Conservation (phyloP, 2,329 filamentous ascomycete genomes). For the Phyllosticta citrichinensis region DNA sequence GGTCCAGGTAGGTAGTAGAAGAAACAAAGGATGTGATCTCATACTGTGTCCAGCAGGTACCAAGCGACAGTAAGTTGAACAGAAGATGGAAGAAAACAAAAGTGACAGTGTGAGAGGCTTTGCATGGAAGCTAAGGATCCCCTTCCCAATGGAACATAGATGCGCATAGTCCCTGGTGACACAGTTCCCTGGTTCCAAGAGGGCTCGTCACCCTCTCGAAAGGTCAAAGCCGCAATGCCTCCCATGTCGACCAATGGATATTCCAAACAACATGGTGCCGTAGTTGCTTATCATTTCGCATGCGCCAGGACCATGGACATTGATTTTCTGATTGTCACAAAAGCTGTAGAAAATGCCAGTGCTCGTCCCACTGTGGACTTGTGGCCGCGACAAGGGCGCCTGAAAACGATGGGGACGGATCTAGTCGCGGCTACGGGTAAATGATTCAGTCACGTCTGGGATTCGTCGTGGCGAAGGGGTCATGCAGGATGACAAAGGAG, state of each 20-base stretch:
- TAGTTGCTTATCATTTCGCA: neutral
- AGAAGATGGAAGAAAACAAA: neutral
- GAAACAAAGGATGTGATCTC: neutral
- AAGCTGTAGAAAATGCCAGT: neutral
- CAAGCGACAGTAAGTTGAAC: neutral
- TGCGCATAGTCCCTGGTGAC: neutral
- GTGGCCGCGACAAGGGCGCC: neutral
- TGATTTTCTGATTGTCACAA: neutral
- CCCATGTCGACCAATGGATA: neutral
- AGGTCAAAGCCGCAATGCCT: neutral
- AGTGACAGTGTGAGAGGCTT: neutral
- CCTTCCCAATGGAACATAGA: neutral
- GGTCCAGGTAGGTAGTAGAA: neutral
- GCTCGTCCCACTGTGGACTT: neutral
- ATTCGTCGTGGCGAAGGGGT: neutral
- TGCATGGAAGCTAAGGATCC: neutral
- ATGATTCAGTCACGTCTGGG: neutral
- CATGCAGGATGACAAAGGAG: neutral
- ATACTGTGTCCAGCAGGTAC: neutral
- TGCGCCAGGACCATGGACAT: neutral
- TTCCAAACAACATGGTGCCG: neutral
- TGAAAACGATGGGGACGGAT: neutral
- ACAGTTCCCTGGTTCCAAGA: neutral
- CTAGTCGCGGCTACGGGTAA: neutral
- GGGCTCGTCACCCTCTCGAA: neutral